Evolutionary conservation across 352 stramenopile genomes (phyloP).

Genomic region (Phytophthora crassamura): DNA sequence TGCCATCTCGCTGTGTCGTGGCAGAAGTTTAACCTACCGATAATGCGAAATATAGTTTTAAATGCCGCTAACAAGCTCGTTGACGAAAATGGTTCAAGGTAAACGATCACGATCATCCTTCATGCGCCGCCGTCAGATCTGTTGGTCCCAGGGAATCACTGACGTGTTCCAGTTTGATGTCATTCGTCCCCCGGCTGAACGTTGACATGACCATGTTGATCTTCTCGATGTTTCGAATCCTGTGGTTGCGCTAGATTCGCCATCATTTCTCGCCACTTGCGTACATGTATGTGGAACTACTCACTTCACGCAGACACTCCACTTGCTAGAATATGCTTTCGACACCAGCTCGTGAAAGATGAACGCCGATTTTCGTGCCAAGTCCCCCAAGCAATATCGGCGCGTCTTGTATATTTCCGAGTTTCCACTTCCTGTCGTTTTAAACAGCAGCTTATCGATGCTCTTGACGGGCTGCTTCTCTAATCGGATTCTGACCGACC

Average conservation of each 20-base stretch:
- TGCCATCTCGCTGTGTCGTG: too few relatives aligned
- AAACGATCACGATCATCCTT: conserved; percentile 47
- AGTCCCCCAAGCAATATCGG: too few relatives aligned
- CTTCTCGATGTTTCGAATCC: conserved; percentile 9
- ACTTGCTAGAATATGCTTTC: conserved; percentile 35
- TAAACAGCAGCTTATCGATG: too few relatives aligned
- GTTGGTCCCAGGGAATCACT: conserved; percentile 47
- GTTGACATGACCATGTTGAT: conserved; percentile 52
- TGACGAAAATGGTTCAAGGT: conserved; percentile 54
- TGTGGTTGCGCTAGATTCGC: conserved; percentile 25
- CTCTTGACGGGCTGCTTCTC: too few relatives aligned
- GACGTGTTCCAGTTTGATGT: conserved; percentile 40
- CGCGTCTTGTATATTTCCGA: too few relatives aligned
- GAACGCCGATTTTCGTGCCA: too few relatives aligned
- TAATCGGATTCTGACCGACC: too few relatives aligned
- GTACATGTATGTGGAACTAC: conserved; percentile 24
- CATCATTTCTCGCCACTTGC: conserved; percentile 38
- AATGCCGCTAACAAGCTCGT: conserved; percentile 43
- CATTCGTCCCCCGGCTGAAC: conserved; percentile 51
- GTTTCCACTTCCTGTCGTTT: too few relatives aligned
- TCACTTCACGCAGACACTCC: conserved; percentile 21
- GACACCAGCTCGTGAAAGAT: conserved; percentile 29
- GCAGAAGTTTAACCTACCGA: too few relatives aligned
- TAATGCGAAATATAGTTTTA: conserved; percentile 15
- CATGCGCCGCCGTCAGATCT: conserved; percentile 53